Evolutionary conservation across 1,284 basidiomycete genomes (phyloP), one percentile per base, ranked within the genome.

Genomic region (Ceratobasidium papillatum): DNA sequence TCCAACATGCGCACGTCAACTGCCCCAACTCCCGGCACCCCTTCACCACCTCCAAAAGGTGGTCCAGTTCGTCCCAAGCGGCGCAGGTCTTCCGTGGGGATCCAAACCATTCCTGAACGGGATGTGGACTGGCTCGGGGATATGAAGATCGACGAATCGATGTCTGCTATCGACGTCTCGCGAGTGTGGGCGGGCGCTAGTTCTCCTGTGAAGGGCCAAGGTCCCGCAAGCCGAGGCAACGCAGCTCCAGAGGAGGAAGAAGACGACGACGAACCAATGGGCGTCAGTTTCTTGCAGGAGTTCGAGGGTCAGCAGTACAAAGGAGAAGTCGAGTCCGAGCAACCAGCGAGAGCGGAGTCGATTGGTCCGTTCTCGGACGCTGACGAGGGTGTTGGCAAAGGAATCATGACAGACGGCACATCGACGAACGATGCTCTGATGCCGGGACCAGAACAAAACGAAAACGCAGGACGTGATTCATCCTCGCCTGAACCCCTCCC

Each of bases 151-250:
- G 56, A 71, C 27, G 43, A 38, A 17, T 71, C 68, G 25, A 71
- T 71, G 54, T 47, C 68, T 14, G 68, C 54, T 34, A 47, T 71
- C n/a, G 68, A 71, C n/a, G 43, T 71, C 2, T 71, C 56, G 19
- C 59, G 68, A 22, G 43, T 59, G 2, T 71, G 68, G 68, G 54
- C 30, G 30, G 43, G 54, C 25, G 43, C 11, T 14, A 56, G 38
- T 36, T 56, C 65, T 9, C 52, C 68, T 11, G 30, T 19, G 12
- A 27, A 56, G 17, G 34, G 61, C 12, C 22, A 47, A 63, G 61
- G 17, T 63, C 41, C 25, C 3, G 61, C 43, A 19, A 17, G 4
- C 25, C 30, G 22, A 7, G 34, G n/a, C 7, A 56, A 56, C n/a
- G 51, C 17, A 0, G 51, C 2, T 17, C 30, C 19, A 34, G 27